phyloP scores from a whole-genome alignment of 2,329 filamentous ascomycete species.

The Thermomyces lanuginosus region DNA sequence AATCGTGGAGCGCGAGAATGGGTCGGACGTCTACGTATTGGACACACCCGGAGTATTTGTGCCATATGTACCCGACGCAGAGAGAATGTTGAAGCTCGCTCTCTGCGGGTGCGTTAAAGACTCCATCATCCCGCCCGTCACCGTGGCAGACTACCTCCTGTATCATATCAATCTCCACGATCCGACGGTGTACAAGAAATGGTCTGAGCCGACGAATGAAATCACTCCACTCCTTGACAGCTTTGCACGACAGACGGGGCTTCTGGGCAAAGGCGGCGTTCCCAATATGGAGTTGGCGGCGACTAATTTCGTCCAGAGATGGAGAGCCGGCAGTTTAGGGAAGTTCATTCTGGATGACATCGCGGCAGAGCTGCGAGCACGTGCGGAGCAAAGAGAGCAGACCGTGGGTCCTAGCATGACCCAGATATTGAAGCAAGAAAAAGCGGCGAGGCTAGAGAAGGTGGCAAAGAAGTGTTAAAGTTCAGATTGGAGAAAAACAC shows the following conservation, averaged over 20 bases:
- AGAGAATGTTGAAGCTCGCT: constrained; percentile 89
- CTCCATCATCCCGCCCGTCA: constrained; percentile 59
- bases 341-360: constrained; percentile 67
- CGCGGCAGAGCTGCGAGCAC: constrained; percentile 41
- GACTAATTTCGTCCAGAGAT: constrained; percentile 64
- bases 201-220: constrained; percentile 64
- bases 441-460: too few relatives aligned
- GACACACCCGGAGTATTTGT: constrained; percentile 94
- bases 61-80: constrained; percentile 69
- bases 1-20: constrained; percentile 44
- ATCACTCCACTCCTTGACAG: constrained; percentile 53
- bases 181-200: constrained; percentile 46
- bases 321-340: constrained; percentile 62
- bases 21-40: constrained; percentile 58
- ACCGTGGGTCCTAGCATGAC: constrained; percentile 25
- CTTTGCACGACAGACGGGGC: constrained; percentile 59
- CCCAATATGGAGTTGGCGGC: constrained; percentile 59
- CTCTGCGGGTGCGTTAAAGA: constrained; percentile 84
- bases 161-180: constrained; percentile 61
- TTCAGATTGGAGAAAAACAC: too few relatives aligned
- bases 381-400: constrained; percentile 13
- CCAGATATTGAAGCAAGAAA: constrained; percentile 28
- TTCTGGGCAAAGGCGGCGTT: constrained; percentile 54
- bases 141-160: constrained; percentile 78
- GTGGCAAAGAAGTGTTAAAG: too few relatives aligned